phyloP scores from a whole-genome alignment of 2,329 filamentous ascomycete species.

The Verruconis gallopava region DNA sequence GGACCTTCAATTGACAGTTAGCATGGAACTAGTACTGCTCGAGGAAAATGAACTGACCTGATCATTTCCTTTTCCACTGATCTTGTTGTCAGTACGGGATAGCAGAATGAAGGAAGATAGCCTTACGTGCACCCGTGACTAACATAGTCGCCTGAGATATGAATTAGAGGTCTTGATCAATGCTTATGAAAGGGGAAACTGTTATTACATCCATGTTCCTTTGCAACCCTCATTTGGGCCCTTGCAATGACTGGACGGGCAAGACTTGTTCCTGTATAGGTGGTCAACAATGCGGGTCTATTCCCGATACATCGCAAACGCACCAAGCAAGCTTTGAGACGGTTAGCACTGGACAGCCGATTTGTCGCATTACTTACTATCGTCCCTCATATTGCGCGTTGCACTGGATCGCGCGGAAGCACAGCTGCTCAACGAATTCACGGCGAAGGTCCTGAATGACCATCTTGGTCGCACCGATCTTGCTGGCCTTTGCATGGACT shows the following conservation, averaged over 20 bases:
- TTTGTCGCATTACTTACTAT: no score
- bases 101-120: no score
- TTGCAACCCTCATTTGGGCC: constrained; percentile 50
- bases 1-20: not conserved
- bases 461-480: constrained; percentile 55
- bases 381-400: no score
- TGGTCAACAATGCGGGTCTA: constrained; percentile 2
- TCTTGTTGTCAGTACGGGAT: no score
- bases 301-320: no score
- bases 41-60: constrained; percentile 46
- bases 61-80: constrained; percentile 54
- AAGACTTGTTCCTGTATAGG: constrained; percentile 40
- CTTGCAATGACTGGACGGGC: constrained; percentile 57
- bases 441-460: constrained; percentile 51
- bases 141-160: no score
- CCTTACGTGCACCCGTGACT: not conserved
- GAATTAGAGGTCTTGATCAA: no score
- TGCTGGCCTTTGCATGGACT: constrained; percentile 58
- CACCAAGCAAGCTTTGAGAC: no score
- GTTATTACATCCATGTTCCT: constrained; percentile 43
- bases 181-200: no score
- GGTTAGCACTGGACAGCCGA: no score
- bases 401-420: constrained; percentile 67
- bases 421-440: constrained; percentile 70
- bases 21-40: no score